Base-by-base conservation (phyloP, 2,329 filamentous ascomycete genomes). In the Shiraia bambusicola region DNA sequence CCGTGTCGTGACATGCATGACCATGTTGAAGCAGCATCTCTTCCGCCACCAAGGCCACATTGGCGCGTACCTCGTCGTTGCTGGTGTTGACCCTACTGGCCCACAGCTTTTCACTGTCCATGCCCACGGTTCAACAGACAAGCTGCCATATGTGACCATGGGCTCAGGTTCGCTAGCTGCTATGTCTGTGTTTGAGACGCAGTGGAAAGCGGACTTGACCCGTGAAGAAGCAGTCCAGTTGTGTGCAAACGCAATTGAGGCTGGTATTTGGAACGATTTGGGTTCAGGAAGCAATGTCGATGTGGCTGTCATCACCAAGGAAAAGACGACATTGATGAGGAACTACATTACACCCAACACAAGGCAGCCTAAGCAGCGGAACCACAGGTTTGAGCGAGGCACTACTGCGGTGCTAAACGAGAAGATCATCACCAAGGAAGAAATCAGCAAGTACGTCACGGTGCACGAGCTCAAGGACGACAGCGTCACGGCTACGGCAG, bases 91-190 rank as follows among this genome's bases (percentile, higher is more conserved):
- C 69, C 92, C 94, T 25, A 98, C 93, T 1, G 93, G 93, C 62
- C 83, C 86, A 32, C 90, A 95, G 63, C 85, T 98, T 49, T 98
- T 95, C 79, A 98, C 94, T 52, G 93, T 98, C 30, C 93, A 98
- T 74, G 93, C 93, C 46, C 94, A 98, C 78, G 93, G 94, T 55
- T 93, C 87, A 63, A 98, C 93, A 49, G 93, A 98, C 76, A 98
- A 97, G 78, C 84, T 98, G 34, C 93, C 93, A 36, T 98, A 98
- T 71, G 94, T 98, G 56, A 98, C 94, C 54, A 98, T 98, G 93
- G 93, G 93, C 40, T 95, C 88, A 16, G 93, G 93, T 52, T 95
- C 89, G 34, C 77, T 98, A 56, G 93, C 93, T 19, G 93, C 93
- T 67, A 98, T 98, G 93, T 88, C 88, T 24, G 87, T 98, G 37